phyloP scores from a whole-genome alignment of 1,139 yeast species.

The Sugiyamaella xylanicola region DNA sequence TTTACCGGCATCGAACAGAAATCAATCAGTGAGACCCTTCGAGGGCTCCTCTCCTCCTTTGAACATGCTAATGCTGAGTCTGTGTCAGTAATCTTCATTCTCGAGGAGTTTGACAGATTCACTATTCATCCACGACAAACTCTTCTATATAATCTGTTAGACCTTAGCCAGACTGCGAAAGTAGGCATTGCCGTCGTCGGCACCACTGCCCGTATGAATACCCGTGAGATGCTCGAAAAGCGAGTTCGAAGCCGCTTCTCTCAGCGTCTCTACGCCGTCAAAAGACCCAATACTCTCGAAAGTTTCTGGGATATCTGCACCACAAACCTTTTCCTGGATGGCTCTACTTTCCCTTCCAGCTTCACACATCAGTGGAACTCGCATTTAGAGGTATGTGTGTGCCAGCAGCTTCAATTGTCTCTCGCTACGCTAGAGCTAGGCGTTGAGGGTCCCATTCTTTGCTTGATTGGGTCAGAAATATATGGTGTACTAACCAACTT shows the following conservation, averaged over 20 bases:
- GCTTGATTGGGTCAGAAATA: too few species aligned
- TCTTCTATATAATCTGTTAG: slow-evolving; percentile 81
- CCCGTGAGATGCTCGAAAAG: slow-evolving; percentile 82
- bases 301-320: slow-evolving; percentile 41
- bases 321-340: slow-evolving; percentile 36
- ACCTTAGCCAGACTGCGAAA: slow-evolving; percentile 67
- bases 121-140: slow-evolving; percentile 69
- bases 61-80: slow-evolving; percentile 31
- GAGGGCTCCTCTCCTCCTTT: slow-evolving; percentile 50
- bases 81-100: slow-evolving; percentile 59
- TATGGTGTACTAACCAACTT: slow-evolving; percentile 2
- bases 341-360: slow-evolving; percentile 22
- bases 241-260: slow-evolving; percentile 89
- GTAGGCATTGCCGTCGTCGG: slow-evolving; percentile 86
- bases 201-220: slow-evolving; percentile 69
- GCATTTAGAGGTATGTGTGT: slow-evolving; percentile 42
- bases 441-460: not conserved
- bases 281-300: slow-evolving; percentile 49
- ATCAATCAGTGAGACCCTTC: slow-evolving; percentile 57
- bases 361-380: slow-evolving; percentile 52
- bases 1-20: slow-evolving; percentile 46
- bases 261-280: slow-evolving; percentile 68
- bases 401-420: too few species aligned
- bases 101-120: slow-evolving; percentile 85
- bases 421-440: not conserved